Evolutionary conservation across 352 stramenopile genomes (phyloP), one percentile per base, ranked within the genome.

Genomic region (Phytophthora pistaciae): DNA sequence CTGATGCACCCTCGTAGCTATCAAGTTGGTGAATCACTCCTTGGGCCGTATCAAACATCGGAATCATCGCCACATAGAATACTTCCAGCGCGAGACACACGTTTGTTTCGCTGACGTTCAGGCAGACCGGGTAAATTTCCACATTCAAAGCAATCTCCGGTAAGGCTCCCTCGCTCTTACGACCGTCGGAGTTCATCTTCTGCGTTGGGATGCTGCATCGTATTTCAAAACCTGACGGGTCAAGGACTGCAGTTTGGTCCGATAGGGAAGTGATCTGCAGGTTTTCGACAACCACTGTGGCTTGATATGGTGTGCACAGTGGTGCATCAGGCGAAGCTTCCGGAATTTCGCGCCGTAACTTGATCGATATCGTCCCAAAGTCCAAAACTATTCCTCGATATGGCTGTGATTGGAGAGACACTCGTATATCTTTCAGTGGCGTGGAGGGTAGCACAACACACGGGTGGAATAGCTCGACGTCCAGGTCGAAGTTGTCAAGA

Each of bases 51-150:
- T 77, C 68, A 59, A 70, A 23, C 38, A 86, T 75, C 1, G 79
- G 76, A 36, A 64, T 62, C 48, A 86, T 74, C 20, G 73, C 64
- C 48, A 67, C 57, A 13, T 82, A 78, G 3, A 75, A 74, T 29
- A 86, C 63, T 48, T 86, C 79, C 33, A 84, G 48, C 29, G 68
- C 42, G 56, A 83, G 49, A 14, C 76, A 83, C 23, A 80, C 67
- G 11, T 80, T 83, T 31, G 64, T 71, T 46, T 87, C 79, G 60
- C 79, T 87, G 44, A 87, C 40, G 63, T 87, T 87, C 13, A 87
- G 14, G 40, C 77, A 83, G 21, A 84, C 66, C 53, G 77, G 66
- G 14, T 71, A 66, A 66, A 87, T 68, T 50, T 77, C 56, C 10
- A 80, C 66, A 55, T 71, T 60, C 64, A 77, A 25, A 62, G n/a